Conservation (phyloP, 257 asterid species). For the Osmanthus fragrans region DNA sequence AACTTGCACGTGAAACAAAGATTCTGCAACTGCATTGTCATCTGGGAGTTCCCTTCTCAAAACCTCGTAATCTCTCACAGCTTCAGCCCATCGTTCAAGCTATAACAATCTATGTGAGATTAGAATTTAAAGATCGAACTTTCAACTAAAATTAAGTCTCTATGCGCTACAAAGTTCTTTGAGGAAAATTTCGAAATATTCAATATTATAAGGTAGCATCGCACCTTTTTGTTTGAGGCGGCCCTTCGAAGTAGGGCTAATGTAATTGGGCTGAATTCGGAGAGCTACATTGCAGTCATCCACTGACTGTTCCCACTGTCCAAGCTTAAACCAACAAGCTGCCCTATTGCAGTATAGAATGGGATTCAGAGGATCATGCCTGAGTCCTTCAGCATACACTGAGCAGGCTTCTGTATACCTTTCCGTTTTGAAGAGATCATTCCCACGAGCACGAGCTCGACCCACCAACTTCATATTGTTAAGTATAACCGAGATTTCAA, state of each 20-base stretch:
- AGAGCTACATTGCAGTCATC: constrained; percentile 90
- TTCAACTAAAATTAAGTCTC: not conserved
- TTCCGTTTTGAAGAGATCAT: constrained; percentile 81
- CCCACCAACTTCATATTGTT: constrained; percentile 61
- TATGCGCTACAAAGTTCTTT: not conserved
- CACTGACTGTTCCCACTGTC: constrained; percentile 71
- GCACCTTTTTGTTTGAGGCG: constrained; percentile 65
- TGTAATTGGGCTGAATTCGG: constrained; percentile 64
- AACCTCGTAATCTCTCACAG: constrained; percentile 80
- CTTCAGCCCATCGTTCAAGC: constrained; percentile 91
- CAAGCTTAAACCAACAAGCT: constrained; percentile 93
- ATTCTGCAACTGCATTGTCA: constrained; percentile 73
- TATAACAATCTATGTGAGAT: constrained; percentile 27
- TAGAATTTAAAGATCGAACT: not conserved
- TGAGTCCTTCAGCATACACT: constrained; percentile 86
- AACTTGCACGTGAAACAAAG: constrained; percentile 72
- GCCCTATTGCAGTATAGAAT: constrained; percentile 94
- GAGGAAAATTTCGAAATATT: not conserved
- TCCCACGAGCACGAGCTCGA: constrained; percentile 87
- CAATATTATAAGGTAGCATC: not conserved
- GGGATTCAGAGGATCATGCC: constrained; percentile 74
- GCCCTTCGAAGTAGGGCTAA: constrained; percentile 89
- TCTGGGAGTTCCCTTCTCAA: constrained; percentile 68
- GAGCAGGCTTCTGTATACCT: constrained; percentile 91
- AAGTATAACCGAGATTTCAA: constrained; percentile 55